Evolutionary conservation across 2,329 filamentous ascomycete genomes (phyloP).

Genomic region (Ophiocordyceps unilateralis): DNA sequence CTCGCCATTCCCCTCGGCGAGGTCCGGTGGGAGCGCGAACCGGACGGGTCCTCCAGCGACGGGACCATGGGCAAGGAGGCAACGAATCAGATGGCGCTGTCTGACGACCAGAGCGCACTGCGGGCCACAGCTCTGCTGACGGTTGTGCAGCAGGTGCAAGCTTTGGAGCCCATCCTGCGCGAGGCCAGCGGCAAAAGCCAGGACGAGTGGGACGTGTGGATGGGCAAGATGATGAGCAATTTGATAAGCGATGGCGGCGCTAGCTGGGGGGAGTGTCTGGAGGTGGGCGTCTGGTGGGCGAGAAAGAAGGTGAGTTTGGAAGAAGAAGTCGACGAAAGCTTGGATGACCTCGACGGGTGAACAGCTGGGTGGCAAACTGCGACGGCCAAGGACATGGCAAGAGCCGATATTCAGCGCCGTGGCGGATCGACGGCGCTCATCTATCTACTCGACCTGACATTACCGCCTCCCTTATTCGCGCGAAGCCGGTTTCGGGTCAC

Average conservation of each 20-base stretch:
- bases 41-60: conserved; percentile 42
- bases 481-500: conserved; percentile 11
- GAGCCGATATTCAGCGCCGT: background rate
- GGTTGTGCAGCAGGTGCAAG: conserved; percentile 69
- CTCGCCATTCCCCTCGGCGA: conserved; percentile 78
- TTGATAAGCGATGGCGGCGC: conserved; percentile 64
- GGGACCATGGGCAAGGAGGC: conserved; percentile 31
- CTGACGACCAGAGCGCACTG: conserved; percentile 53
- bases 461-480: background rate
- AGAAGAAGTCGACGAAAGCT: background rate
- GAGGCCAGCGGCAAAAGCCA: conserved; percentile 73
- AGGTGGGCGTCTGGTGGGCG: conserved; percentile 74
- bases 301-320: conserved; percentile 38
- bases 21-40: conserved; percentile 72
- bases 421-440: background rate
- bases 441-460: background rate
- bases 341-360: background rate
- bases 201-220: conserved; percentile 87
- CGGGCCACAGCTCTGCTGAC: conserved; percentile 66
- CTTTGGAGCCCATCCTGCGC: conserved; percentile 64
- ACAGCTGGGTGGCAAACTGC: background rate
- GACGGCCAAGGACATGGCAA: background rate
- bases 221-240: conserved; percentile 71
- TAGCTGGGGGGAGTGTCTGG: conserved; percentile 71
- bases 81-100: conserved; percentile 33